These are phyloP conservation scores for Xerocomellus chrysenteron DNA, from an alignment of 768 basidiomycete species.

Conservation along the genomic window DNA sequence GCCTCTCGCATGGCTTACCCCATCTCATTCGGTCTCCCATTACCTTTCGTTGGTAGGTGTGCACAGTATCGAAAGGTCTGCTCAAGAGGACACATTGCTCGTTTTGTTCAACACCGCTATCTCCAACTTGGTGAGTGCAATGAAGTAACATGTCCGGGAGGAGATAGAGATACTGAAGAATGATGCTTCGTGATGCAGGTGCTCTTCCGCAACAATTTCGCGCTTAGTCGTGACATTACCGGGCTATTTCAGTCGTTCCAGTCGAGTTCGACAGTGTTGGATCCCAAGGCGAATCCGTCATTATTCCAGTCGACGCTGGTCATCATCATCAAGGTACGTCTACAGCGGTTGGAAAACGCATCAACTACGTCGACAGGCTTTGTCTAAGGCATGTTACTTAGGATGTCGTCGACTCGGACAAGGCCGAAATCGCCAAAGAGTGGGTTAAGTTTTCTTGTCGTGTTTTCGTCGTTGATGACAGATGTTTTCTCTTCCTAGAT, in stretches of 20 bases:
- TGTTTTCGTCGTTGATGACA: not conserved
- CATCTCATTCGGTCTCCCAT: not conserved
- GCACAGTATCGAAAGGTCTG: slow-evolving; percentile 61
- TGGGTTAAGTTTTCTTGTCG: slow-evolving; percentile 23
- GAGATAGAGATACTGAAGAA: not conserved
- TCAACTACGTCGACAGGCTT: not conserved
- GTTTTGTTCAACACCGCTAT: slow-evolving; percentile 66
- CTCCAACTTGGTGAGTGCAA: slow-evolving; percentile 56
- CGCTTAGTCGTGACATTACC: slow-evolving; percentile 56
- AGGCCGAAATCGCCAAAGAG: slow-evolving; percentile 57
- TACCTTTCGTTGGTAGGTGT: slow-evolving; percentile 38
- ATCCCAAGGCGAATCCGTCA: slow-evolving; percentile 56
- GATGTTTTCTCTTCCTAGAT: slow-evolving; percentile 32
- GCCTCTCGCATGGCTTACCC: not conserved
- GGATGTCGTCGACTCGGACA: slow-evolving; percentile 67
- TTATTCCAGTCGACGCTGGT: slow-evolving; percentile 58
- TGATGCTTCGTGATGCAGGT: slow-evolving; percentile 38
- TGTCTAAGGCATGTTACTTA: slow-evolving; percentile 19
- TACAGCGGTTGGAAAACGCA: not conserved
- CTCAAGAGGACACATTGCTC: slow-evolving; percentile 61
- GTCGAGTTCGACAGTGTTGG: slow-evolving; percentile 54
- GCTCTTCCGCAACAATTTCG: slow-evolving; percentile 65
- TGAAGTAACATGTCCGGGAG: not conserved
- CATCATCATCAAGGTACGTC: slow-evolving; percentile 59
- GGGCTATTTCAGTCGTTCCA: slow-evolving; percentile 64